Conservation (phyloP, 1,284 basidiomycete species). For the Rhodotorula sp. region DNA sequence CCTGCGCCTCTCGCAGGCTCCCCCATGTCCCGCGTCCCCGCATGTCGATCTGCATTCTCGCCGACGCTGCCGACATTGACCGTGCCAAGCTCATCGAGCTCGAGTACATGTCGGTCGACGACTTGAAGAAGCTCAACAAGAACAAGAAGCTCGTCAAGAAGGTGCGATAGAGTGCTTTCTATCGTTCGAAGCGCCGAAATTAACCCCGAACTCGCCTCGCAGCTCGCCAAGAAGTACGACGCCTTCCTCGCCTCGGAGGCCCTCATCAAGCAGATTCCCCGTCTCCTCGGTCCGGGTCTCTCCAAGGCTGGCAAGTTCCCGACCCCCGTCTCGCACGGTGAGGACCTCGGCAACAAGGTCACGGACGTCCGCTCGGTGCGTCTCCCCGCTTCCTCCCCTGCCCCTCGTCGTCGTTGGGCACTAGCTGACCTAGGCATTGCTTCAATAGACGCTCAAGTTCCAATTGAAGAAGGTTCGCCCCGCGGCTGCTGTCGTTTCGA, state of each 20-base stretch:
- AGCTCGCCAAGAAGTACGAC: conserved; percentile 98
- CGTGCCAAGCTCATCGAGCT: conserved; percentile 95
- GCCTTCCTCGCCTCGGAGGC: conserved; percentile 97
- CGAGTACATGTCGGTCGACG: conserved; percentile 97
- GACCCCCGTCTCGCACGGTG: conserved; percentile 80
- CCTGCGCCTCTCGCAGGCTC: conserved; percentile 60
- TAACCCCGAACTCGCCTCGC: conserved; percentile 46
- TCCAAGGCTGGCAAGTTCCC: conserved; percentile 99
- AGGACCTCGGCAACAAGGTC: conserved; percentile 90
- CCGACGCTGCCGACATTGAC: conserved; percentile 98
- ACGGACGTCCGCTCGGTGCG: conserved; percentile 89
- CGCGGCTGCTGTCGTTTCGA: too few species aligned
- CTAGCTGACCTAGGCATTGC: not conserved
- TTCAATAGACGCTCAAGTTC: conserved; percentile 64
- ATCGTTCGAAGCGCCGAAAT: not conserved
- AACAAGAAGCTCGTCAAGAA: conserved; percentile 99
- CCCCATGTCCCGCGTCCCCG: conserved; percentile 95
- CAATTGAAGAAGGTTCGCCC: not conserved
- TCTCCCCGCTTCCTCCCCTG: conserved; percentile 51
- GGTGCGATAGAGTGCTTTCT: not conserved
- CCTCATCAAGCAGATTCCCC: conserved; percentile 99
- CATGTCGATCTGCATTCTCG: conserved; percentile 99
- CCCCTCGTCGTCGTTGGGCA: not conserved
- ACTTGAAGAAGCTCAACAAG: conserved; percentile 99
- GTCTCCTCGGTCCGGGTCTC: conserved; percentile 98